A percentile compares a stretch with the other conserved stretches of the same genome.
Evolutionary conservation across 179 eudicot species (phyloP).

Genomic region (Actinidia arguta): DNA sequence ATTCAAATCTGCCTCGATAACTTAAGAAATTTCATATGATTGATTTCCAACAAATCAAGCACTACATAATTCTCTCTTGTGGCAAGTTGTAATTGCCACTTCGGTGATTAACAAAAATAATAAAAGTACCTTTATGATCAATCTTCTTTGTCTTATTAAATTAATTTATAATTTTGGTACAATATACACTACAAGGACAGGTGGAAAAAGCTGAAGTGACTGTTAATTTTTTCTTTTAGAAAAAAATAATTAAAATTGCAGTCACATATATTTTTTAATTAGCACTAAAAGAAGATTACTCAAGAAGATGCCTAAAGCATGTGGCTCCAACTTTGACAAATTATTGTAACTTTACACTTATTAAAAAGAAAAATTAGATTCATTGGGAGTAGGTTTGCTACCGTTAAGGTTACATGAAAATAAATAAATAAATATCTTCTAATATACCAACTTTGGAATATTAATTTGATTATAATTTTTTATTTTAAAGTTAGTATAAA

Average conservation of each 20-base stretch:
- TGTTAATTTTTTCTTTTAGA: no score
- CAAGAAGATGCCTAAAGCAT: constrained; percentile 19
- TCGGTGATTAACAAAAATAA: no score
- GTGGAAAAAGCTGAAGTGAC: no score
- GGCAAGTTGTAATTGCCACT: no score
- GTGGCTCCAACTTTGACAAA: background rate
- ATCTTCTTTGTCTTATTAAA: no score
- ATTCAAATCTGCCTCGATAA: no score
- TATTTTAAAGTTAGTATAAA: background rate
- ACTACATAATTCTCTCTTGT: no score
- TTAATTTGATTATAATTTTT: background rate
- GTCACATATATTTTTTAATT: background rate
- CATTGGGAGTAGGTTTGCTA: constrained; percentile 15
- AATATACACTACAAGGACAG: no score
- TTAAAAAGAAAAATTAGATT: background rate
- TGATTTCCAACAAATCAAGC: no score
- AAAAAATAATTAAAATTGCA: background rate
- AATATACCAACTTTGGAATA: constrained; percentile 14
- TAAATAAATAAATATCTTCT: constrained; percentile 16
- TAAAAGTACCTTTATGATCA: no score
- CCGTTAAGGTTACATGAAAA: constrained; percentile 27
- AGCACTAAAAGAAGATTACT: background rate
- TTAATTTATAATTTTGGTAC: no score
- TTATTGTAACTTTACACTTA: background rate
- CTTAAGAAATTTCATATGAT: no score